Conservation (phyloP, 2,329 filamentous ascomycete genomes). For the Beauveria bassiana region DNA sequence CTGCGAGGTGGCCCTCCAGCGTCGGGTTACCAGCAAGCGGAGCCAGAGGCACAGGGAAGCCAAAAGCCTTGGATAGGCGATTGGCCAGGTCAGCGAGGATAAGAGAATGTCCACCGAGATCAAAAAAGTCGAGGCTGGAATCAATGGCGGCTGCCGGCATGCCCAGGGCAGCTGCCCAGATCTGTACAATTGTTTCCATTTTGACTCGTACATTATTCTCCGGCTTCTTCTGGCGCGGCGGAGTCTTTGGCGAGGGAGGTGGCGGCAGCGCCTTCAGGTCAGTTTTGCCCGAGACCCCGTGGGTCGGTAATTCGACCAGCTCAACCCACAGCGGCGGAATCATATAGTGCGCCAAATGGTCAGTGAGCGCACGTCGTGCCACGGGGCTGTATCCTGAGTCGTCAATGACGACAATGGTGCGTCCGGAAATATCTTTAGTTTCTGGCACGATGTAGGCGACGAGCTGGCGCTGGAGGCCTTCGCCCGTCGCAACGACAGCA, state of each 20-base stretch:
- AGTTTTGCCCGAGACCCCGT: conserved; percentile 72
- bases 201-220: conserved; percentile 56
- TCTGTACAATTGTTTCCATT: conserved; percentile 58
- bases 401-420: conserved; percentile 58
- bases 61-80: conserved; percentile 60
- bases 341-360: conserved; percentile 74
- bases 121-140: conserved; percentile 70
- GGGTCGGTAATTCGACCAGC: conserved; percentile 62
- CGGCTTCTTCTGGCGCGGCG: conserved; percentile 31
- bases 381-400: conserved; percentile 63
- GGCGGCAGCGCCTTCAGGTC: conserved; percentile 65
- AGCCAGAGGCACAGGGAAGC: conserved; percentile 63
- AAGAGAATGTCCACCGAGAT: conserved; percentile 71
- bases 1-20: conserved; percentile 63
- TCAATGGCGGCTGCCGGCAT: conserved; percentile 56
- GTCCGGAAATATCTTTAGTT: conserved; percentile 47
- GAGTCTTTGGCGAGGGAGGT: conserved; percentile 46
- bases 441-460: conserved; percentile 72
- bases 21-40: conserved; percentile 66
- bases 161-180: conserved; percentile 65
- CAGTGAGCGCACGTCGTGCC: conserved; percentile 56
- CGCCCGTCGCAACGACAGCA: conserved; percentile 65
- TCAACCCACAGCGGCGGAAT: conserved; percentile 72
- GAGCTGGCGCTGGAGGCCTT: conserved; percentile 66
- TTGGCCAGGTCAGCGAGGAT: conserved; percentile 71